A percentile compares a stretch with the other conserved stretches of the same genome.
Evolutionary conservation across 257 asterid species (phyloP).

Genomic region (Solanum dulcamara): DNA sequence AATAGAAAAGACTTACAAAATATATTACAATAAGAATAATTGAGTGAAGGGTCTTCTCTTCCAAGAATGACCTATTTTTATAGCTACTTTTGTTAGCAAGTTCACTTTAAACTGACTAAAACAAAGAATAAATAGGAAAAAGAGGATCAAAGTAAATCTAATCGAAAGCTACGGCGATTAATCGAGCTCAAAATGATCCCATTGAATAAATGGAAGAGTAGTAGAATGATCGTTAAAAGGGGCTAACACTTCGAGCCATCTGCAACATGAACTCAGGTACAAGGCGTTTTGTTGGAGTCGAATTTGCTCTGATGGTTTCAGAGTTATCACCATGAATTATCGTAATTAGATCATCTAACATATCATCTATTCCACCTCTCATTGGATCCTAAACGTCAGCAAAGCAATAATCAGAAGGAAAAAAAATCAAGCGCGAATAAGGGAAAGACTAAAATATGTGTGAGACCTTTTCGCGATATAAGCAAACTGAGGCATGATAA

Average conservation of each 20-base stretch:
- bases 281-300: conserved; percentile 63
- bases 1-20: neutral
- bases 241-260: conserved; percentile 61
- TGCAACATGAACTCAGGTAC: conserved; percentile 90
- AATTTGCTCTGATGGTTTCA: conserved; percentile 49
- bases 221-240: conserved; percentile 25
- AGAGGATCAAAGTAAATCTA: neutral
- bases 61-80: neutral
- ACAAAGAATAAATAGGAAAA: neutral
- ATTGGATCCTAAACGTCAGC: conserved; percentile 66
- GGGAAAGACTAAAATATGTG: neutral
- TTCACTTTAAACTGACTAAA: neutral
- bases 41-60: neutral
- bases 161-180: neutral
- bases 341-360: conserved; percentile 65
- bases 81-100: neutral
- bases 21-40: neutral
- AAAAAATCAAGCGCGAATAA: neutral
- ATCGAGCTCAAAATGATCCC: neutral
- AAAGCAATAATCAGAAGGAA: neutral
- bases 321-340: conserved; percentile 60
- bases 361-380: conserved; percentile 83
- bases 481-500: neutral
- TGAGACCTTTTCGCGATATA: neutral
- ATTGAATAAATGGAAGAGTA: neutral